Percentiles rank a stretch among this genome's conserved stretches.
These are phyloP conservation scores for Petunia secreta DNA, from an alignment of 257 asterid species.

Conservation along the genomic window DNA sequence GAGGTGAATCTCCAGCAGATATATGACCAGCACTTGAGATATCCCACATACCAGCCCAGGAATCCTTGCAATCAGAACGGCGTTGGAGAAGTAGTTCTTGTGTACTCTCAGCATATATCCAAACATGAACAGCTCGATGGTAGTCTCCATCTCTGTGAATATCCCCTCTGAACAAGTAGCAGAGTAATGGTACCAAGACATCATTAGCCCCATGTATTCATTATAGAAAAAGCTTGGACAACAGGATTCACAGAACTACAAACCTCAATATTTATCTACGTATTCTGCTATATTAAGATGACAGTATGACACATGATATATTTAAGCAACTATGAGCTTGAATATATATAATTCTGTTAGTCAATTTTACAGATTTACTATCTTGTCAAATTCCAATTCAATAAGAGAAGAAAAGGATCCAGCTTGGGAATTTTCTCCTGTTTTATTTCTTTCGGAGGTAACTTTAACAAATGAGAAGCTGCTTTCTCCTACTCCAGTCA, in stretches of 20 bases:
- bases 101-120: constrained; percentile 91
- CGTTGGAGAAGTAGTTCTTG: constrained; percentile 75
- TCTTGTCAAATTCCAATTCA: constrained; percentile 5
- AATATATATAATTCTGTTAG: neutral
- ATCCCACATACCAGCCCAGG: constrained; percentile 98
- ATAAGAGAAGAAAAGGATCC: neutral
- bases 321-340: neutral
- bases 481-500: constrained; percentile 5
- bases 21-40: constrained; percentile 97
- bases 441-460: neutral
- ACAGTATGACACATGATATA: neutral
- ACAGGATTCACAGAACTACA: constrained; percentile 1
- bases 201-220: neutral
- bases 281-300: neutral
- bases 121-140: constrained; percentile 92
- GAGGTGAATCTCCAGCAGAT: constrained; percentile 96
- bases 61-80: constrained; percentile 90
- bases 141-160: constrained; percentile 93
- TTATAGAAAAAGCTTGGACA: constrained; percentile 14
- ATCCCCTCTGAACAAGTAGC: constrained; percentile 50
- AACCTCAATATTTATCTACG: neutral
- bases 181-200: constrained; percentile 25
- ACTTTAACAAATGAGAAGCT: neutral
- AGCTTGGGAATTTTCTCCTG: neutral
- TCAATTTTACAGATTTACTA: constrained; percentile 4